Evolutionary conservation across 768 basidiomycete species (phyloP).

Genomic region (Rhodocollybia butyracea): DNA sequence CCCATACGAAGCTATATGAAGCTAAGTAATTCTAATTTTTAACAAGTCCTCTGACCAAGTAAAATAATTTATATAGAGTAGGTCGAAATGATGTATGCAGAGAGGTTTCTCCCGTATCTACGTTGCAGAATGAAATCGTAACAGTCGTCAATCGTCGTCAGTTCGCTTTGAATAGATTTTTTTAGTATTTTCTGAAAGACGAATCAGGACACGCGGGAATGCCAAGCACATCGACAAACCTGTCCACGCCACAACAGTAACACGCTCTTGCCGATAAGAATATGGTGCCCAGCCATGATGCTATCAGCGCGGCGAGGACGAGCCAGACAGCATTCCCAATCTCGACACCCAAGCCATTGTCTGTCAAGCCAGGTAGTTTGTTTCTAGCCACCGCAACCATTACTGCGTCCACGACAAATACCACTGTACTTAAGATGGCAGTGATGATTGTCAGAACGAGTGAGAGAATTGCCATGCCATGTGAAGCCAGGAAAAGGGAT

Average conservation of each 20-base stretch:
- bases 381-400: conserved; percentile 50
- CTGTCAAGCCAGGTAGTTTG: conserved; percentile 36
- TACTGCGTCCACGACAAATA: conserved; percentile 62
- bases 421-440: conserved; percentile 49
- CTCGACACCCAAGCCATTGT: conserved; percentile 38
- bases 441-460: conserved; percentile 58
- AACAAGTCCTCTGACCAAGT: no score
- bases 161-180: no score
- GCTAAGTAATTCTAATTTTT: no score
- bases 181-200: background rate
- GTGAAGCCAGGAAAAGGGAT: conserved; percentile 59
- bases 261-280: conserved; percentile 63
- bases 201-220: background rate
- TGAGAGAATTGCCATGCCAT: conserved; percentile 50
- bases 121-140: no score
- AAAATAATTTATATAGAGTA: no score
- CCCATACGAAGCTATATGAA: no score
- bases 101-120: no score
- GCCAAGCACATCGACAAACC: conserved; percentile 8
- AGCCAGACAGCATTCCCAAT: conserved; percentile 78
- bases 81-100: no score
- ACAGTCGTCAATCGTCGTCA: no score
- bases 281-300: conserved; percentile 60
- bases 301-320: conserved; percentile 50
- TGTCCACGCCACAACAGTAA: conserved; percentile 63